These are phyloP conservation scores for Bjerkandera adusta DNA, from an alignment of 1,284 basidiomycete genomes.

Conservation along the genomic window DNA sequence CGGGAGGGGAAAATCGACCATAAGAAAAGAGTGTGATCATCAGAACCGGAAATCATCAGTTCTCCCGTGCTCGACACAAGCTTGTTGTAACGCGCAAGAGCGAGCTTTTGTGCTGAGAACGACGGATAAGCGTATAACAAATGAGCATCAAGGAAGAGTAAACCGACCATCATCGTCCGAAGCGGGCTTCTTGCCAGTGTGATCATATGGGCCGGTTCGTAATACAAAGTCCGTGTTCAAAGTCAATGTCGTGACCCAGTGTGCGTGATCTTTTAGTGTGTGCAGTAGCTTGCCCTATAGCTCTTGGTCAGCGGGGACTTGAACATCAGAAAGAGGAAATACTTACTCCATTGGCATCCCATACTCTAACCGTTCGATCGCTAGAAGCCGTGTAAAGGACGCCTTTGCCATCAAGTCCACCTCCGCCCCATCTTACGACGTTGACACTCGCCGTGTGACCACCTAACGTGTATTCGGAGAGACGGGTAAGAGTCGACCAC, in stretches of 20 bases:
- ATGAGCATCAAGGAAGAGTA: neutral
- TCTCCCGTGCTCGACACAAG: conserved; percentile 74
- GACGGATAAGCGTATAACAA: conserved; percentile 5
- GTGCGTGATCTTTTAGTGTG: conserved; percentile 92
- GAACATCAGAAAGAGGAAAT: neutral
- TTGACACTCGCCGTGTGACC: conserved; percentile 96
- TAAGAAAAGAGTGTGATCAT: conserved; percentile 93
- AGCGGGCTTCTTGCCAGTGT: conserved; percentile 72
- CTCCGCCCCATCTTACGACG: conserved; percentile 94
- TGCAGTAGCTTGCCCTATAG: conserved; percentile 60
- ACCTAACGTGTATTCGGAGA: conserved; percentile 84
- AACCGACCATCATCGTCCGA: conserved; percentile 78
- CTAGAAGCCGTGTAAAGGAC: conserved; percentile 93
- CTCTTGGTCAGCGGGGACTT: neutral
- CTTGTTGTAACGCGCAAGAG: conserved; percentile 72
- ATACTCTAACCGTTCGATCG: conserved; percentile 92
- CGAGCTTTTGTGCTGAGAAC: conserved; percentile 65
- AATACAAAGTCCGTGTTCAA: conserved; percentile 95
- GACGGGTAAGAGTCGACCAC: conserved; percentile 80
- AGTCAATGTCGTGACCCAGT: conserved; percentile 98
- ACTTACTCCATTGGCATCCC: conserved; percentile 81
- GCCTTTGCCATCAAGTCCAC: conserved; percentile 61
- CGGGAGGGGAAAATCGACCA: conserved; percentile 75
- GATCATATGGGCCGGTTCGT: conserved; percentile 94
- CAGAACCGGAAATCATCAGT: conserved; percentile 89